Percentiles rank a stretch among this genome's conserved stretches.
phyloP scores from a whole-genome alignment of 2,329 filamentous ascomycete species.

The Penicillium sp. region DNA sequence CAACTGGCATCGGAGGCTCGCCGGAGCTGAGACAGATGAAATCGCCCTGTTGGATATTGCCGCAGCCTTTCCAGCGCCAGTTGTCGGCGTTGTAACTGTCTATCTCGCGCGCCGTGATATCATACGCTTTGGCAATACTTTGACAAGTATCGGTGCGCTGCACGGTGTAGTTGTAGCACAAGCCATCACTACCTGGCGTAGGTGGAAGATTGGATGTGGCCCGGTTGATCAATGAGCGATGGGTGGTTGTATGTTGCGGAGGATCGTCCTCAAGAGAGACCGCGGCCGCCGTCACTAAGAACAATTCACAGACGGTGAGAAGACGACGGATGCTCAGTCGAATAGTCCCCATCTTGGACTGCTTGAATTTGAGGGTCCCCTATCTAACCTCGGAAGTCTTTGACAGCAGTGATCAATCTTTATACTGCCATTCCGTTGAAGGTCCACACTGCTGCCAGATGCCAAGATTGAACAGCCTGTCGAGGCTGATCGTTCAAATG shows the following conservation, averaged over 20 bases:
- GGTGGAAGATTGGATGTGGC: background rate
- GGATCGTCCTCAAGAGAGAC: background rate
- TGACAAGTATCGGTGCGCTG: constrained; percentile 36
- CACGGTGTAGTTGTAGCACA: constrained; percentile 40
- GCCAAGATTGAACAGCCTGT: too few relatives aligned
- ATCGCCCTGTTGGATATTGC: constrained; percentile 27
- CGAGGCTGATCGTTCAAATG: too few relatives aligned
- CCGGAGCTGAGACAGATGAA: constrained; percentile 45
- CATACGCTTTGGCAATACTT: constrained; percentile 33
- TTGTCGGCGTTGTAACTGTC: constrained; percentile 43
- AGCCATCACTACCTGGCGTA: background rate
- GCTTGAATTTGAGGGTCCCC: too few relatives aligned
- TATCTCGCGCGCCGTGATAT: constrained; percentile 42
- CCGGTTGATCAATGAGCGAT: background rate
- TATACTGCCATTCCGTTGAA: too few relatives aligned
- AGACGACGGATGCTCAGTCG: too few relatives aligned
- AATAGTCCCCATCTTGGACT: too few relatives aligned
- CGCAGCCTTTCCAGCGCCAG: constrained; percentile 47
- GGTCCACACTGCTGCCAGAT: too few relatives aligned
- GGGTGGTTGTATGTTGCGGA: background rate
- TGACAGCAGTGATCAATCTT: too few relatives aligned
- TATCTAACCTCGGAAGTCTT: too few relatives aligned
- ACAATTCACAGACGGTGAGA: too few relatives aligned
- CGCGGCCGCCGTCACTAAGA: too few relatives aligned
- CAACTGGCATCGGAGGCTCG: constrained; percentile 42